Base-by-base conservation (phyloP, 345 rosid species). In the Linum usitatissimum region DNA sequence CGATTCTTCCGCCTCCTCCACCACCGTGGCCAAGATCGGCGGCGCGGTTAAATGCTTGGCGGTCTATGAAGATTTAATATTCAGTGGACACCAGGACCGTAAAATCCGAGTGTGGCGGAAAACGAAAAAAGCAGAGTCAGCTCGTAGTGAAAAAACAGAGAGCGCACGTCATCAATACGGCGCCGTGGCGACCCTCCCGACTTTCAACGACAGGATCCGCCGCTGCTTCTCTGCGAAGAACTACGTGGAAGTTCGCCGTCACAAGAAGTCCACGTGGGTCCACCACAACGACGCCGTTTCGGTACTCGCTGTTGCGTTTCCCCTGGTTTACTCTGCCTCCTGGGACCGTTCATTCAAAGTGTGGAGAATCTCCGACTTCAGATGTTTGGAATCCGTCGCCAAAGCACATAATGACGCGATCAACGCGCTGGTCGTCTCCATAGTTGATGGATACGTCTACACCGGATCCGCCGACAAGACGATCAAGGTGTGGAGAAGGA, bases 331-430 rank as follows among this genome's bases (percentile, higher is more conserved):
- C 73, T 86, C 97, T 23, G 85, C 76, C 54, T 90, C 91, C 2
- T 90, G 97, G 97, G 97, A 86, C 67, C 40, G 87, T 62, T 75
- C 86, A 15, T 75, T 86, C 71, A 86, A 90, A 69, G 75, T 83
- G 13, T 90, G 97, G 97, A 71, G 86, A 64, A 75, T 83, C 0
- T 69, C 80, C 14, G 79, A 85, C 49, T 82, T 77, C 72, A 74
- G 68, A 71, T 86, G 97, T 65, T 45, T 86, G 34, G 90, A 86
- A 58, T 90, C 95, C 0, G 78, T 81, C 0, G 68, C 60, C 9
- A 69, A 75, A 17, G 91, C 95, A 0, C 95, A 86, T 23, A 86
- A 86, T 0, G 97, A 90, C 15, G 91, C 97, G 18, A 71, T 90
- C 5, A 90, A 79, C 67, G 80, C 97, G 0, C 34, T 85, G 9